These are phyloP conservation scores for Colletotrichum melonis DNA, from an alignment of 2,329 filamentous ascomycete species.

Conservation along the genomic window DNA sequence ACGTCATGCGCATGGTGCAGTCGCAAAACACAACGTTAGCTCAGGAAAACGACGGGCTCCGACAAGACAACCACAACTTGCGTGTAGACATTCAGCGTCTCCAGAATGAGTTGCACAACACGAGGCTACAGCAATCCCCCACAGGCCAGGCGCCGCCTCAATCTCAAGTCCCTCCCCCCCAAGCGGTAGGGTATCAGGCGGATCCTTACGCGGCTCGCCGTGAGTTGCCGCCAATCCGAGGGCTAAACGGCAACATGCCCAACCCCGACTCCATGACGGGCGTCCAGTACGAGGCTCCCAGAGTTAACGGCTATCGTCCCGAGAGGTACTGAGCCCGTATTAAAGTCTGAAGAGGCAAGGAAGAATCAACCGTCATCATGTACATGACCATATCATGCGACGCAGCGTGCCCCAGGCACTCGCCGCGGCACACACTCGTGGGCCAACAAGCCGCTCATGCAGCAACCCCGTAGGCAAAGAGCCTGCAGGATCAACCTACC, in stretches of 20 bases:
- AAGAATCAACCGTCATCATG: neutral
- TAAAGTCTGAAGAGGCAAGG: neutral
- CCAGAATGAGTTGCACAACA: slow-evolving; percentile 47
- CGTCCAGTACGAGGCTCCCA: slow-evolving; percentile 69
- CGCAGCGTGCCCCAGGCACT: neutral
- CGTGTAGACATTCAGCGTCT: slow-evolving; percentile 62
- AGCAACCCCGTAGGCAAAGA: neutral
- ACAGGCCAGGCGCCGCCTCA: slow-evolving; percentile 37
- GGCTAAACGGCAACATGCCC: slow-evolving; percentile 57
- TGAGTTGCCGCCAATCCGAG: slow-evolving; percentile 68
- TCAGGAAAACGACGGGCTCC: slow-evolving; percentile 59
- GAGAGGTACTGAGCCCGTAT: slow-evolving; percentile 48
- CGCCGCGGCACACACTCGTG: neutral
- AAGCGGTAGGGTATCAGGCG: slow-evolving; percentile 40
- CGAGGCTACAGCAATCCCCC: slow-evolving; percentile 40
- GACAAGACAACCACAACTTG: slow-evolving; percentile 60
- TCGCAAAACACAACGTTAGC: slow-evolving; percentile 54
- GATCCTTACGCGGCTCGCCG: slow-evolving; percentile 52
- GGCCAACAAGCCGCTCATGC: neutral
- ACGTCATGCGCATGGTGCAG: slow-evolving; percentile 59
- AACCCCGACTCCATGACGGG: slow-evolving; percentile 73
- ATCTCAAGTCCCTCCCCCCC: slow-evolving; percentile 38
- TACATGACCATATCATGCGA: neutral
- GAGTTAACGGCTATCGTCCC: slow-evolving; percentile 58
- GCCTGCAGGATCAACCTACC: neutral